These are phyloP conservation scores for Populus pruinosa DNA, from an alignment of 345 rosid genomes.

Conservation along the genomic window DNA sequence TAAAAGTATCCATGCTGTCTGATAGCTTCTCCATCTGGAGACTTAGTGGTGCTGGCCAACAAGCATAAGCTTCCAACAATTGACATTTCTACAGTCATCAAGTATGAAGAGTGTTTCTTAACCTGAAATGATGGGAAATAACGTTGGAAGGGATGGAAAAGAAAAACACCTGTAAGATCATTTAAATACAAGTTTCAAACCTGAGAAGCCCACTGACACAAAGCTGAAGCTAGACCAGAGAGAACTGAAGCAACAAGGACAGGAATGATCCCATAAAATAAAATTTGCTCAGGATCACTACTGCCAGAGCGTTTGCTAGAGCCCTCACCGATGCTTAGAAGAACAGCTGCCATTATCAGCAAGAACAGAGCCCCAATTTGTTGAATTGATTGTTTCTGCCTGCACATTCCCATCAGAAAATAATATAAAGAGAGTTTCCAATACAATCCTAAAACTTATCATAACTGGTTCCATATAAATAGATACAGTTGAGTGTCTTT, in stretches of 20 bases:
- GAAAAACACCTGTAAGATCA: neutral
- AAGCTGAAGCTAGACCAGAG: constrained; percentile 91
- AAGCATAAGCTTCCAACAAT: constrained; percentile 89
- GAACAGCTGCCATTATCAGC: constrained; percentile 84
- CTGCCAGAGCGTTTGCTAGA: constrained; percentile 61
- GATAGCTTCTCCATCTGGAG: constrained; percentile 98
- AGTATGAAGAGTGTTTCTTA: constrained; percentile 87
- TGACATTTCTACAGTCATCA: constrained; percentile 98
- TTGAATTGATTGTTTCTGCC: constrained; percentile 90
- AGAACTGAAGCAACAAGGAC: constrained; percentile 93
- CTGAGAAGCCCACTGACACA: constrained; percentile 99
- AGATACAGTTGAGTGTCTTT: neutral
- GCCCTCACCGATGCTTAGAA: constrained; percentile 94
- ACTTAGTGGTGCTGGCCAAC: constrained; percentile 67
- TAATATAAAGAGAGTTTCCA: constrained; percentile 5
- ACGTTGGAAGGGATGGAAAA: neutral
- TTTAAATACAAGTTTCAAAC: constrained; percentile 23
- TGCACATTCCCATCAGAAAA: constrained; percentile 28
- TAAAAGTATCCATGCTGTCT: constrained; percentile 72
- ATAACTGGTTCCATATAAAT: neutral
- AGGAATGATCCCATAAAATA: constrained; percentile 88
- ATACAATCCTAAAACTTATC: neutral
- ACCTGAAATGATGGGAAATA: constrained; percentile 46
- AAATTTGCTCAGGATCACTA: constrained; percentile 52
- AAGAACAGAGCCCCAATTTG: constrained; percentile 85